Conservation (phyloP, 257 asterid genomes). For the Solanum verrucosum region DNA sequence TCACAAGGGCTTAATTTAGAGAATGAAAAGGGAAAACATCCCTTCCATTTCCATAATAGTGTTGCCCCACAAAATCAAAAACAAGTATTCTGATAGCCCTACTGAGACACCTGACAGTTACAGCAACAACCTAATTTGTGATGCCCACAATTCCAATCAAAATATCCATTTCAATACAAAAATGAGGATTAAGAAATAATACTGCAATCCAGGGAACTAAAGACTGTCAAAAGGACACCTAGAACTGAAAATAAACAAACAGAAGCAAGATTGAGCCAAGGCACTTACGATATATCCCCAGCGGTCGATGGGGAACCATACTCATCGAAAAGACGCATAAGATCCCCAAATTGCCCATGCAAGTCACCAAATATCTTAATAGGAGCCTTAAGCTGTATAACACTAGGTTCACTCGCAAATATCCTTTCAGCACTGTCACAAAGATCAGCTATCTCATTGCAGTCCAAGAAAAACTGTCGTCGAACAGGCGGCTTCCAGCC, state of each 20-base stretch:
- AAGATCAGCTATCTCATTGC: constrained; percentile 98
- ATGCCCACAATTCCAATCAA: not conserved
- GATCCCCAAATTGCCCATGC: constrained; percentile 99
- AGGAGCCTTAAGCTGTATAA: constrained; percentile 91
- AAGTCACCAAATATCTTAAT: constrained; percentile 95
- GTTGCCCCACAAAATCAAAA: not conserved
- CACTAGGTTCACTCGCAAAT: constrained; percentile 90
- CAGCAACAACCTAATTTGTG: not conserved
- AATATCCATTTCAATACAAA: not conserved
- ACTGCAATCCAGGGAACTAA: not conserved
- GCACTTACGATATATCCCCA: constrained; percentile 91
- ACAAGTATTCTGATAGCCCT: not conserved
- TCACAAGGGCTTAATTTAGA: not conserved
- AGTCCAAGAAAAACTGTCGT: constrained; percentile 93
- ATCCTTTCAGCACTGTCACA: constrained; percentile 95
- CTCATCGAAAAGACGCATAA: constrained; percentile 98
- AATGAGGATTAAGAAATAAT: not conserved
- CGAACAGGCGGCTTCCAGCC: constrained; percentile 99
- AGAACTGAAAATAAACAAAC: not conserved
- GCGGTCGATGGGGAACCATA: constrained; percentile 99
- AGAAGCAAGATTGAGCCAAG: not conserved
- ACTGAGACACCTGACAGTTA: not conserved
- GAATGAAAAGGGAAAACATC: not conserved
- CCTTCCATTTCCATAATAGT: not conserved
- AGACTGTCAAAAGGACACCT: not conserved